Percentiles rank a stretch among this genome's conserved stretches.
phyloP scores from a whole-genome alignment of 1,284 basidiomycete species.

The Leccinum glutinopallens region DNA sequence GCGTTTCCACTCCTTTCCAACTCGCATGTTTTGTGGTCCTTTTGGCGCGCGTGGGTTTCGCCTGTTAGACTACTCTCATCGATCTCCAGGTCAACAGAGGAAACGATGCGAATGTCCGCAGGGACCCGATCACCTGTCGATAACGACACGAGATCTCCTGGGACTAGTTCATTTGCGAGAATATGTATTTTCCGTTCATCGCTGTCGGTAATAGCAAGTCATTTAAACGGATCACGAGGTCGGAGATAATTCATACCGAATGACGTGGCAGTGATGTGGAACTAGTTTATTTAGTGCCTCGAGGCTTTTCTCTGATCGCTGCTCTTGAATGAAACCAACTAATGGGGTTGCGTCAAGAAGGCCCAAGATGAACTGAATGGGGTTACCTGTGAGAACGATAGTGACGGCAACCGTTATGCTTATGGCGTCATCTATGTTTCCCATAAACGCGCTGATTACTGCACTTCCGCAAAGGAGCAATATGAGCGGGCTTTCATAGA shows the following conservation, averaged over 20 bases:
- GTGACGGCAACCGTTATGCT: constrained; percentile 93
- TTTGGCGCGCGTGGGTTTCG: constrained; percentile 83
- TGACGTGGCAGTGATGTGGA: constrained; percentile 92
- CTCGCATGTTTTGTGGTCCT: constrained; percentile 60
- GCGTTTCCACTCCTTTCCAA: constrained; percentile 18
- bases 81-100: constrained; percentile 84
- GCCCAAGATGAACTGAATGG: constrained; percentile 11
- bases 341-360: constrained; percentile 7
- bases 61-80: constrained; percentile 97
- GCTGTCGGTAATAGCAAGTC: constrained; percentile 37
- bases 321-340: constrained; percentile 97
- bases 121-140: constrained; percentile 93
- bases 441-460: constrained; percentile 85
- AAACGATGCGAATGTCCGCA: constrained; percentile 85
- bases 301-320: constrained; percentile 91
- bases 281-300: constrained; percentile 96
- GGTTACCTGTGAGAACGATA: constrained; percentile 78
- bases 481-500: constrained; percentile 93
- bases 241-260: constrained; percentile 55
- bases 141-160: constrained; percentile 91
- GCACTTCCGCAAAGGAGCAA: constrained; percentile 89
- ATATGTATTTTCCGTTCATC: constrained; percentile 76
- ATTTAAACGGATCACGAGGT: constrained; percentile 4
- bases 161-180: constrained; percentile 93
- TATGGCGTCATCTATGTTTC: constrained; percentile 92